These are phyloP conservation scores for Entonaema liquescens DNA, from an alignment of 495 filamentous ascomycete genomes.

Conservation along the genomic window DNA sequence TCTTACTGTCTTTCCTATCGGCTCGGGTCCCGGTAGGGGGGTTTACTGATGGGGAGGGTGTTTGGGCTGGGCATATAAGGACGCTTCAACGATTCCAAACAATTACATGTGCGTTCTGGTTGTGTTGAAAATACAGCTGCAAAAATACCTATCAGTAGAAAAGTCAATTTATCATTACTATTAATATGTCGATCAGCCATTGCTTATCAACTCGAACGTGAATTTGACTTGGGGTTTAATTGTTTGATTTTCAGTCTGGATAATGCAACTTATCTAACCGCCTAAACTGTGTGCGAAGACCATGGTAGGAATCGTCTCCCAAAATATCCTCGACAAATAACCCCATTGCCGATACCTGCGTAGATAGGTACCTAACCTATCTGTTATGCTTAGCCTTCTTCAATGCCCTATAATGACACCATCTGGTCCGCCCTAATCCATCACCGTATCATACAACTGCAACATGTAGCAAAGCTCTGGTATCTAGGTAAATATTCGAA, in stretches of 20 bases:
- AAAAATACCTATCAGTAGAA: not conserved
- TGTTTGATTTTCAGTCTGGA: not conserved
- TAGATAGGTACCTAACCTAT: not conserved
- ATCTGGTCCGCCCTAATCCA: not conserved
- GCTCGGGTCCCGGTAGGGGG: not conserved
- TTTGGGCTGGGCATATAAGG: not conserved
- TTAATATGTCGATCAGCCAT: not conserved
- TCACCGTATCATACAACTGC: not conserved
- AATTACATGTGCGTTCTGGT: not conserved
- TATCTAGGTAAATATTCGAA: not conserved
- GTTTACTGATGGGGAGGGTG: not conserved
- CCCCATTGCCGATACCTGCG: not conserved
- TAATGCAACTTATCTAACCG: not conserved
- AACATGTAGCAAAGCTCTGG: not conserved
- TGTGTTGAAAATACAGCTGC: not conserved
- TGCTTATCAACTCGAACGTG: not conserved
- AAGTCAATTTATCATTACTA: not conserved
- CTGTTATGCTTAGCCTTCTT: not conserved
- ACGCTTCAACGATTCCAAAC: not conserved
- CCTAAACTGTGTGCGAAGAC: not conserved
- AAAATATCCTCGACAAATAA: not conserved
- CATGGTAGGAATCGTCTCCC: not conserved
- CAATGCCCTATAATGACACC: not conserved
- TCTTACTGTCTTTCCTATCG: not conserved
- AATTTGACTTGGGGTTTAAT: not conserved